These are phyloP conservation scores for Suzukiozyma palmioleophila DNA, from an alignment of 1,139 yeast genomes.

Conservation along the genomic window DNA sequence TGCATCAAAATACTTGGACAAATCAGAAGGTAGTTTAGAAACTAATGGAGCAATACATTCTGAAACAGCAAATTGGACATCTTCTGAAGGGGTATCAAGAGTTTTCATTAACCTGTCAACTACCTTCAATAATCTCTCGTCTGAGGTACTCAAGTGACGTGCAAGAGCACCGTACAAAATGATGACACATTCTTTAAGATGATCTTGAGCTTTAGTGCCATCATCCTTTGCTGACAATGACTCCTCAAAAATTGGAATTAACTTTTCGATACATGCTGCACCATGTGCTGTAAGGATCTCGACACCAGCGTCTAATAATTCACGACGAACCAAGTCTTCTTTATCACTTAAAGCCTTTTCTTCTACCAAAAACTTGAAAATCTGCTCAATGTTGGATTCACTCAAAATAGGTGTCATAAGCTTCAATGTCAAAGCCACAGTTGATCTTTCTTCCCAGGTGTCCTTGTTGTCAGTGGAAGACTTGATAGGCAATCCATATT, in stretches of 20 bases:
- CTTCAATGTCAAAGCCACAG: slow-evolving; percentile 67
- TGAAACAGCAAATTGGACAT: slow-evolving; percentile 82
- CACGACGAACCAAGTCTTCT: slow-evolving; percentile 69
- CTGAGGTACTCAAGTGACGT: slow-evolving; percentile 64
- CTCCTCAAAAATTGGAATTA: slow-evolving; percentile 74
- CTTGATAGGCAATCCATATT: slow-evolving; percentile 72
- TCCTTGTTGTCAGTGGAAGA: slow-evolving; percentile 60
- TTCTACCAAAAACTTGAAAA: slow-evolving; percentile 57
- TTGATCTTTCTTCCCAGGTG: slow-evolving; percentile 80
- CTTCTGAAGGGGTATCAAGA: slow-evolving; percentile 81
- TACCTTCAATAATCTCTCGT: slow-evolving; percentile 59
- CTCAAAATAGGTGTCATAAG: slow-evolving; percentile 51
- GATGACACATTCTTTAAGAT: slow-evolving; percentile 74
- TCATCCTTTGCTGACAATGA: slow-evolving; percentile 46
- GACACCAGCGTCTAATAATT: slow-evolving; percentile 86
- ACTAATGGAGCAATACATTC: slow-evolving; percentile 84
- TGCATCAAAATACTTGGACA: slow-evolving; percentile 51
- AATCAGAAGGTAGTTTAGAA: slow-evolving; percentile 45
- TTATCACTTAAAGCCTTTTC: slow-evolving; percentile 70
- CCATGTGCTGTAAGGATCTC: slow-evolving; percentile 67
- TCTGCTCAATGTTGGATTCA: slow-evolving; percentile 34
- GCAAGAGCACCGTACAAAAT: slow-evolving; percentile 87
- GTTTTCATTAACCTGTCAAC: slow-evolving; percentile 70
- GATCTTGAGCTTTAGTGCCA: slow-evolving; percentile 50
- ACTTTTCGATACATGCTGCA: slow-evolving; percentile 54